These are phyloP conservation scores for Corylus heterophylla DNA, from an alignment of 306 rosid genomes.

Conservation along the genomic window DNA sequence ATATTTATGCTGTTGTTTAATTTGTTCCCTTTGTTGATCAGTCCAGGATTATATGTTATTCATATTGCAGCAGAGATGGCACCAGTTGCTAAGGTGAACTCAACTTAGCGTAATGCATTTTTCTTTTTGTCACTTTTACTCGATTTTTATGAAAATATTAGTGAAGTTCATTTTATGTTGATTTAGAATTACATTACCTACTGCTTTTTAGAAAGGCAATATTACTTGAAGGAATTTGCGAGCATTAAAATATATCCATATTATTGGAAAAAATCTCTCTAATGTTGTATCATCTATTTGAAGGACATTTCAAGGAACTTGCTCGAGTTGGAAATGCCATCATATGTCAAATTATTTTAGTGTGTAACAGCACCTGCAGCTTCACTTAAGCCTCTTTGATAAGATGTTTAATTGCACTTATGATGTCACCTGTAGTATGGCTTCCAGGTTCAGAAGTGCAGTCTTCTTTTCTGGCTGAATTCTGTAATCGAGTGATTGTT, in stretches of 20 bases:
- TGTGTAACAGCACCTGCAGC: neutral
- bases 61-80: conserved; percentile 99
- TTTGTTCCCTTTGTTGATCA: conserved; percentile 49
- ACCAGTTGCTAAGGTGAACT: conserved; percentile 92
- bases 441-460: neutral
- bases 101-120: conserved; percentile 16
- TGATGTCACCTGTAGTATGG: neutral
- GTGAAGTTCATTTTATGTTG: neutral
- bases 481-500: neutral
- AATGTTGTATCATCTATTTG: neutral
- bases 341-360: neutral
- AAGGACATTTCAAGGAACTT: neutral
- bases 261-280: neutral
- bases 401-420: neutral
- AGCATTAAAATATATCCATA: neutral
- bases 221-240: neutral
- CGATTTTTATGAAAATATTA: neutral
- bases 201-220: neutral
- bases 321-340: neutral
- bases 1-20: conserved; percentile 36
- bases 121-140: conserved; percentile 6
- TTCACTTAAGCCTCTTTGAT: neutral
- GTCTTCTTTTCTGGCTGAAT: neutral
- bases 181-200: neutral
- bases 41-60: conserved; percentile 82